phyloP scores from a whole-genome alignment of 179 eudicot genomes.

The Beta corolliflora region DNA sequence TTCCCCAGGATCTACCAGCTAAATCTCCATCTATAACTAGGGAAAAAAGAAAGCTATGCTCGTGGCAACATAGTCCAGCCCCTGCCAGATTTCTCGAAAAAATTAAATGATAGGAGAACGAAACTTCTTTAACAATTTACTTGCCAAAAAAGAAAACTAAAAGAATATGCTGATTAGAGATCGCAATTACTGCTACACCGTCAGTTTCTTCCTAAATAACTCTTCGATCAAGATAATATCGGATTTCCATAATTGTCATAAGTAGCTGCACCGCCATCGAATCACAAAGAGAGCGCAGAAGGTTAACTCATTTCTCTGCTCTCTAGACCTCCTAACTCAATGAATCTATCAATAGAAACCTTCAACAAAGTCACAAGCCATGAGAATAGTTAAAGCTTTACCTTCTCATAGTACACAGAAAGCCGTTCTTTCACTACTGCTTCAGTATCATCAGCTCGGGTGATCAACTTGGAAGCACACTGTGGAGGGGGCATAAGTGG shows the following conservation, averaged over 20 bases:
- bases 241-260: not conserved
- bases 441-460: conserved; percentile 93
- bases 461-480: conserved; percentile 84
- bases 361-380: not conserved
- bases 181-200: not conserved
- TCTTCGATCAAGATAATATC: not conserved
- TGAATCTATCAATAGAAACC: not conserved
- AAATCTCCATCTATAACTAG: not conserved
- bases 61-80: not conserved
- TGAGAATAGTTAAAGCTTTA: conserved; percentile 28
- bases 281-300: too few species aligned
- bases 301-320: not conserved
- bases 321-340: not conserved
- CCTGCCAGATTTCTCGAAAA: not conserved
- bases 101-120: not conserved
- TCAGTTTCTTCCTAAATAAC: not conserved
- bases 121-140: not conserved
- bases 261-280: not conserved
- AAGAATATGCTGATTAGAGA: not conserved
- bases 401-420: conserved; percentile 82
- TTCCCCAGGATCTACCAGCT: not conserved
- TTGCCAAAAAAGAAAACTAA: not conserved
- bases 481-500: conserved; percentile 84
- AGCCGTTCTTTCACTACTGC: conserved; percentile 78
- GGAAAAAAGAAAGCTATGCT: not conserved